Evolutionary conservation across 2,329 filamentous ascomycete species (phyloP).

Genomic region (Pyrenophora tritici-repentis): DNA sequence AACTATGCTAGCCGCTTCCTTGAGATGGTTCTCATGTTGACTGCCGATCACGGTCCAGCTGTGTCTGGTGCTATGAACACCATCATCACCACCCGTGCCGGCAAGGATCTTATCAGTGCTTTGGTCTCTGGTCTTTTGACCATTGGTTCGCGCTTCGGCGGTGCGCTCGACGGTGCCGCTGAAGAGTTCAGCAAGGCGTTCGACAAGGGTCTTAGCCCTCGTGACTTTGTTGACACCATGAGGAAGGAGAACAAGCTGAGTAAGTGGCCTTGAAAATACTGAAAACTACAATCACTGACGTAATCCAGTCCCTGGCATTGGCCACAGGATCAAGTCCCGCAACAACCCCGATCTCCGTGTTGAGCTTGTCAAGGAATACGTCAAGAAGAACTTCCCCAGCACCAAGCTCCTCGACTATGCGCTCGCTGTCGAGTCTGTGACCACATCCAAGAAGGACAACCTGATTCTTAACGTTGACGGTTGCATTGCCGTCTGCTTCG

Average conservation of each 20-base stretch:
- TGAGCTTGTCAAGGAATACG: constrained; percentile 99
- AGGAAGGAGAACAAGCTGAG: constrained; percentile 99
- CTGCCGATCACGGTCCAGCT: constrained; percentile 96
- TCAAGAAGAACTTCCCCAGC: constrained; percentile 94
- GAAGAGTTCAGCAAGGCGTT: constrained; percentile 99
- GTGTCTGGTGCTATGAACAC: constrained; percentile 99
- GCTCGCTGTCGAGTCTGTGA: constrained; percentile 95
- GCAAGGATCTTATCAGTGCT: constrained; percentile 96
- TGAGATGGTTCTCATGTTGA: constrained; percentile 99
- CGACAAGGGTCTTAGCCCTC: constrained; percentile 96
- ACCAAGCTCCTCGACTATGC: constrained; percentile 99
- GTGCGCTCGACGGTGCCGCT: constrained; percentile 94
- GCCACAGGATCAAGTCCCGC: constrained; percentile 98
- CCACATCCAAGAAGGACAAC: constrained; percentile 99
- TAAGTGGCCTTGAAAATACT: constrained; percentile 48
- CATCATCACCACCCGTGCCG: constrained; percentile 98
- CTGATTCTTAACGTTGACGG: constrained; percentile 99
- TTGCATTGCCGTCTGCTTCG: constrained; percentile 97
- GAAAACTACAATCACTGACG: constrained; percentile 20
- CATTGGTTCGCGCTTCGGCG: constrained; percentile 97
- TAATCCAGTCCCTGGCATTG: constrained; percentile 81
- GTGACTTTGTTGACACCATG: constrained; percentile 99
- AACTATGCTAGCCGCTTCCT: constrained; percentile 97
- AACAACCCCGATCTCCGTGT: constrained; percentile 99
- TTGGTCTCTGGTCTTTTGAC: constrained; percentile 96